Base-by-base conservation (phyloP, 139 green algal genomes). In the Coelastrella sp. region DNA sequence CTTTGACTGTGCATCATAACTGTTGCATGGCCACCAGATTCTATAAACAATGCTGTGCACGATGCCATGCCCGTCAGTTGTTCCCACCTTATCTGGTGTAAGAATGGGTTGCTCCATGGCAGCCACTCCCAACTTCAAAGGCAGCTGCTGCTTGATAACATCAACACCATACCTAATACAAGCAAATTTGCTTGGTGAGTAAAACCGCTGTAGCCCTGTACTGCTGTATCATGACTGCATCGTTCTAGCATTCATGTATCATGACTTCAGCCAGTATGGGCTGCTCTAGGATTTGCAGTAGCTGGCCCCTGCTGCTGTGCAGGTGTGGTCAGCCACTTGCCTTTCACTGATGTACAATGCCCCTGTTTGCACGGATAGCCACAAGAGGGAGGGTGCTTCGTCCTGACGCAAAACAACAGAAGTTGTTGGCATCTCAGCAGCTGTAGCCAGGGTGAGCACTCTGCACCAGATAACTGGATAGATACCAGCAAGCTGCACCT, bases 341-440 rank as follows among this genome's bases (percentile, higher is more conserved):
- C 59, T n/a, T 86, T 86, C 59, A 22, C 59, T 86, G 22, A 87
- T 16, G 61, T 14, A 87, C 4, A 87, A 8, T 7, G 80, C 80
- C 11, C 20, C 59, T 22, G 10, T 13, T 23, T 73, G 57, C 7
- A 86, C 0, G n/a, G 73, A 58, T 13, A 86, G 59, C 80, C 80
- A 86, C 6, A 86, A 6, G 7, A 54, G 7, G n/a, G 59, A n/a
- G 22, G 58, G 59, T 54, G 58, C 14, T 4, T 17, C 58, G 14
- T 57, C 80, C 81, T 87, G 81, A n/a, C 4, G n/a, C 75, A 4
- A 2, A 66, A 10, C 54, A 54, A 23, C 79, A 85, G 54, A 16
- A 20, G 11, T 22, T 64, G 81, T 20, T 5, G 59, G 4, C 4
- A 20, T 74, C 6, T 8, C 5, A 85, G 8, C 80, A 32, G 58